Conservation (phyloP, 345 rosid species). For the Clausena lansium region DNA sequence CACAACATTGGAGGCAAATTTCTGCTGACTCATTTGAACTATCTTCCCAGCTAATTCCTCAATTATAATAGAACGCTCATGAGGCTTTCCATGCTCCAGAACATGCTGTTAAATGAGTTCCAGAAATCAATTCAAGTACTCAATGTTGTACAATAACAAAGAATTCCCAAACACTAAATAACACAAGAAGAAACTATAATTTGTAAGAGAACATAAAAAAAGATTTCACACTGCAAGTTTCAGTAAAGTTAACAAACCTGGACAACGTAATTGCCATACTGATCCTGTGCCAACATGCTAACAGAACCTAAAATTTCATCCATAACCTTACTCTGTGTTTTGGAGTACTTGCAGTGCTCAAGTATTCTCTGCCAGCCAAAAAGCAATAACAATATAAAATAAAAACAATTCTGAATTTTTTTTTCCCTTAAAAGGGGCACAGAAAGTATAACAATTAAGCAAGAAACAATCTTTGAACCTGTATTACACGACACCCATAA, state of each 20-base stretch:
- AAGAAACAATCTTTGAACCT: constrained; percentile 30
- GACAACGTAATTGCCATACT: constrained; percentile 68
- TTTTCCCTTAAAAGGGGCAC: neutral
- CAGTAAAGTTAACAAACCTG: constrained; percentile 38
- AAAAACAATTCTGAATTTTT: neutral
- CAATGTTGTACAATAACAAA: neutral
- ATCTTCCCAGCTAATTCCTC: constrained; percentile 62
- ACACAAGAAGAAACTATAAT: neutral
- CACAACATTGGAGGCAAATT: constrained; percentile 64
- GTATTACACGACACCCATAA: constrained; percentile 69
- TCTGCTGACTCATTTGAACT: constrained; percentile 71
- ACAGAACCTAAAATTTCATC: constrained; percentile 61
- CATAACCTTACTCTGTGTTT: constrained; percentile 54
- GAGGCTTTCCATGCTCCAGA: constrained; percentile 66
- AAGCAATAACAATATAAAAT: constrained; percentile 3
- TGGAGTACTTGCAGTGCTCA: constrained; percentile 54
- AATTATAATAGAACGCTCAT: constrained; percentile 54
- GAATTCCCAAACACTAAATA: neutral
- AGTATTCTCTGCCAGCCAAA: constrained; percentile 45
- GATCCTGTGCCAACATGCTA: constrained; percentile 64
- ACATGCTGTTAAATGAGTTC: constrained; percentile 45
- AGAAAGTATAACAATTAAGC: neutral
- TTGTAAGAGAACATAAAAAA: neutral
- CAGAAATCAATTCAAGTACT: neutral
- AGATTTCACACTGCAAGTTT: neutral